Conservation (phyloP, 208 protist genomes). For the Phytomonas sp. region DNA sequence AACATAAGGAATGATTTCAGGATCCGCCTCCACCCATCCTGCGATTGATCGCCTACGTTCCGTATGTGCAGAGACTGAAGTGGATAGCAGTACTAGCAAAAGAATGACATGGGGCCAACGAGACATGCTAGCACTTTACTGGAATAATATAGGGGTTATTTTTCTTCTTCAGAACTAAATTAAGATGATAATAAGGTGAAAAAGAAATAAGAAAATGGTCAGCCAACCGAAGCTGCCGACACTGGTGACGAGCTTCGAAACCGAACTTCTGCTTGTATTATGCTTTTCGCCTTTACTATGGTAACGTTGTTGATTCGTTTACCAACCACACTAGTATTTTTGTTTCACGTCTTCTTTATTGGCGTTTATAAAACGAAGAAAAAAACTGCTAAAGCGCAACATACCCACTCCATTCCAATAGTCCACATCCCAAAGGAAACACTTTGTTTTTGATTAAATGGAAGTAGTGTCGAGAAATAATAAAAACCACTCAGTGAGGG, state of each 20-base stretch:
- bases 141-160: background rate
- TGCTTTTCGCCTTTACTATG: background rate
- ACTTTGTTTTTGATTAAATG: background rate
- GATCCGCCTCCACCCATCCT: constrained; percentile 39
- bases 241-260: background rate
- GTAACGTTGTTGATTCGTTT: background rate
- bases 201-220: background rate
- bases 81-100: background rate
- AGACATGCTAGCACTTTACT: background rate
- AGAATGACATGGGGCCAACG: background rate
- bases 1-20: constrained; percentile 33
- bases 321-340: background rate
- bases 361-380: background rate
- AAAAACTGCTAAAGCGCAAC: background rate
- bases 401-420: background rate
- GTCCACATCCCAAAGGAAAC: background rate
- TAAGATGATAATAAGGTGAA: background rate
- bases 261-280: background rate
- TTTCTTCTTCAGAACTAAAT: background rate
- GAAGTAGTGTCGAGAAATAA: background rate
- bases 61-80: background rate
- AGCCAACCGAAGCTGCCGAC: background rate
- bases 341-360: background rate
- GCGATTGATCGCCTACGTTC: constrained; percentile 19
- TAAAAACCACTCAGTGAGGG: background rate